Conservation (phyloP, 352 stramenopile genomes). For the Globisporangium radiosum region DNA sequence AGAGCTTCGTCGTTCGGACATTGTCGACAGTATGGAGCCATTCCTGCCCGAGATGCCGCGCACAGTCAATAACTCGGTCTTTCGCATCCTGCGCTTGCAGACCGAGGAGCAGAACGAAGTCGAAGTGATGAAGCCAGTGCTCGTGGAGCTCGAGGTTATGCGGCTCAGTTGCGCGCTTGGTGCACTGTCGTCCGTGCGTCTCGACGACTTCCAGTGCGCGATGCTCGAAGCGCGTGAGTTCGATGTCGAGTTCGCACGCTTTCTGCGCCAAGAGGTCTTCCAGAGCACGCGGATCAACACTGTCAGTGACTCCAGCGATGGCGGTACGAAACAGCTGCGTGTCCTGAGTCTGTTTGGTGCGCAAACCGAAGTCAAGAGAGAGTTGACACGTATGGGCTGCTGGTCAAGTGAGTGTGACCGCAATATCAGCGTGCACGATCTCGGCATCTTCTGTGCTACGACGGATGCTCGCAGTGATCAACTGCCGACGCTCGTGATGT, state of each 20-base stretch:
- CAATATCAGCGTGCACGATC: conserved; percentile 24
- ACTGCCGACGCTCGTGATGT: conserved; percentile 15
- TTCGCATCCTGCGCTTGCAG: conserved; percentile 45
- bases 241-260: conserved; percentile 52
- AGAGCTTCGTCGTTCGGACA: too few species aligned
- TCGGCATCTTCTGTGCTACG: conserved; percentile 48
- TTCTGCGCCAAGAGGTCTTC: conserved; percentile 47
- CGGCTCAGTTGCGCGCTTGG: conserved; percentile 45
- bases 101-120: conserved; percentile 52
- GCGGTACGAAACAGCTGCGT: conserved; percentile 11
- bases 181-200: conserved; percentile 30
- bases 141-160: conserved; percentile 60
- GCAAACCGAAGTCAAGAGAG: conserved; percentile 35
- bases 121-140: conserved; percentile 55
- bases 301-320: neutral
- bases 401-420: conserved; percentile 38
- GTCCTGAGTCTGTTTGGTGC: conserved; percentile 54
- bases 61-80: conserved; percentile 21
- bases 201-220: conserved; percentile 43
- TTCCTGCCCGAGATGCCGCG: neutral
- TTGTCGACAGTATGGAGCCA: neutral
- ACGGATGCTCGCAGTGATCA: neutral
- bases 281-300: neutral
- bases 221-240: conserved; percentile 49
- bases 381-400: conserved; percentile 23